Conservation (phyloP, 2,329 filamentous ascomycete genomes). For the Paraconiothyrium brasiliense region DNA sequence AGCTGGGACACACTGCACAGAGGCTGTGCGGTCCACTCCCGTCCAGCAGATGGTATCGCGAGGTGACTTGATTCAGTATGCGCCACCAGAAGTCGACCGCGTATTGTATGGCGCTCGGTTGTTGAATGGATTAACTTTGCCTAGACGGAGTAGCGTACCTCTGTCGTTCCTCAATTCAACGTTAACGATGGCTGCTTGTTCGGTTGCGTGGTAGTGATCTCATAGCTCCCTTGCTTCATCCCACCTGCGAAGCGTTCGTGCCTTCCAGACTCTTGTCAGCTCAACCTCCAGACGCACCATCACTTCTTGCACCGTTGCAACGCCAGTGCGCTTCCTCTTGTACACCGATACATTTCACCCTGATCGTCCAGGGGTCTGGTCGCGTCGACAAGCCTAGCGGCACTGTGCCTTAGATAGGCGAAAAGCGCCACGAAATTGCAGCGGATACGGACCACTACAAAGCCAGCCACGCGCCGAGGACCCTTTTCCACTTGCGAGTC, state of each 20-base stretch:
- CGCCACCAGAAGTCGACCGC: too few species aligned
- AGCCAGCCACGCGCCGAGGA: background rate
- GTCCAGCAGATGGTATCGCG: too few species aligned
- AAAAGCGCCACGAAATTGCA: conserved; percentile 8
- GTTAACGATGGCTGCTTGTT: too few species aligned
- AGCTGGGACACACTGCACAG: too few species aligned
- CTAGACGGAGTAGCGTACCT: too few species aligned
- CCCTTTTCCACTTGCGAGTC: conserved; percentile 1
- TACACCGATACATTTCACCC: background rate
- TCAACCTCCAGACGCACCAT: background rate
- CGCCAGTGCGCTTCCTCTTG: background rate
- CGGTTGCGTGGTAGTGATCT: background rate
- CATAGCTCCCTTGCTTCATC: background rate
- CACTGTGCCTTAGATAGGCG: conserved; percentile 6
- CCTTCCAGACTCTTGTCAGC: too few species aligned
- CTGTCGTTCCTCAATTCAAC: too few species aligned
- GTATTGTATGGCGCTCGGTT: too few species aligned
- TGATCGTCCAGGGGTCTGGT: background rate
- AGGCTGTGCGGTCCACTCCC: too few species aligned
- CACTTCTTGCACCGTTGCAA: background rate
- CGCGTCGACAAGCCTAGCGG: conserved; percentile 1
- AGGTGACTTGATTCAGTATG: too few species aligned
- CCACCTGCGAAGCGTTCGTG: background rate
- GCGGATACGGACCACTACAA: conserved; percentile 1
- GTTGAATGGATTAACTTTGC: too few species aligned